phyloP scores from a whole-genome alignment of 202 grass and related monocot genomes.

The Panicum hallii region DNA sequence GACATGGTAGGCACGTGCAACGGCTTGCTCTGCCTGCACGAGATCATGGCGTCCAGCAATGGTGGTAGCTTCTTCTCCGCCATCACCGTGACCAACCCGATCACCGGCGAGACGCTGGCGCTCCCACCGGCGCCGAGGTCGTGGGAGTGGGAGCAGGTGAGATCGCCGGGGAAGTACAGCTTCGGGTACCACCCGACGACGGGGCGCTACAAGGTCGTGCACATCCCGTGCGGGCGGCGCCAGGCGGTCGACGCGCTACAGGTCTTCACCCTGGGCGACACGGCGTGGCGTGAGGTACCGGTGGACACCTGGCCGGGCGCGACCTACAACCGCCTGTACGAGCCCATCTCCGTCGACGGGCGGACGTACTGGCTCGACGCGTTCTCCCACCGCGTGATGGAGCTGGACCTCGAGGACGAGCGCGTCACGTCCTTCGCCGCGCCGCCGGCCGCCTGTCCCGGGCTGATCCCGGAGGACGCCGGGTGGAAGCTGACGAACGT shows the following conservation, averaged over 20 bases:
- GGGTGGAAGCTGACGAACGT: not conserved
- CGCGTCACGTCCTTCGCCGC: not conserved
- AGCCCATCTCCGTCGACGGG: not conserved
- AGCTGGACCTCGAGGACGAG: not conserved
- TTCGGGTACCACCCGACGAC: slow-evolving; percentile 30
- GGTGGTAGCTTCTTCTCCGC: too few relatives aligned
- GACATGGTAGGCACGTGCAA: slow-evolving; percentile 12
- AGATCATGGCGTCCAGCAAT: not conserved
- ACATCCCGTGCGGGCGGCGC: not conserved
- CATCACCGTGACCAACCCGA: slow-evolving; percentile 32
- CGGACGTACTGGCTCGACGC: not conserved
- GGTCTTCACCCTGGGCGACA: not conserved
- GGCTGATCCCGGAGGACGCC: not conserved
- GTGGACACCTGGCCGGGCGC: not conserved
- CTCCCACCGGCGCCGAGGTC: not conserved
- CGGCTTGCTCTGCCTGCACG: slow-evolving; percentile 36
- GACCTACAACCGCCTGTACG: not conserved
- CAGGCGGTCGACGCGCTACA: not conserved
- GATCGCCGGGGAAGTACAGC: not conserved
- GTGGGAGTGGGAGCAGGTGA: too few relatives aligned
- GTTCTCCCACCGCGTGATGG: not conserved
- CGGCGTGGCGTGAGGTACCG: not conserved
- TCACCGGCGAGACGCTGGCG: not conserved
- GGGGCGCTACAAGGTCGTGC: slow-evolving; percentile 32
- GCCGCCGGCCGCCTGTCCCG: not conserved